Conservation (phyloP, 306 rosid species). For the Gynostemma pentaphyllum region DNA sequence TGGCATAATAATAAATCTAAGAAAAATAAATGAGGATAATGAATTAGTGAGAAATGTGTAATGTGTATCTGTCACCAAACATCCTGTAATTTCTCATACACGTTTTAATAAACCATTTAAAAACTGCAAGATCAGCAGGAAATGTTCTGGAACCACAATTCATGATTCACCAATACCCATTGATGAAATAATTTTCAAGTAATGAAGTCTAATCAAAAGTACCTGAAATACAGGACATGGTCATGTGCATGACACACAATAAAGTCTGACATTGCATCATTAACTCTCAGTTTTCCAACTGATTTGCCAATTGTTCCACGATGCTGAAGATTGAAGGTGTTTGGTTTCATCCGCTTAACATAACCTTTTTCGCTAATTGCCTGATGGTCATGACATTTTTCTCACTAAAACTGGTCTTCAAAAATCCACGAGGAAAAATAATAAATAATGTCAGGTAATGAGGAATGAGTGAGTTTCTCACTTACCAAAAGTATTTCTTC, state of each 20-base stretch:
- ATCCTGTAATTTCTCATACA: neutral
- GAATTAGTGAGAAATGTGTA: neutral
- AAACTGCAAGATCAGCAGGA: neutral
- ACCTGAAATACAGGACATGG: slow-evolving; percentile 94
- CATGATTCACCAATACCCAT: neutral
- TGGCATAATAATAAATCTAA: neutral
- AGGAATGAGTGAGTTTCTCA: neutral
- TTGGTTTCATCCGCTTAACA: slow-evolving; percentile 89
- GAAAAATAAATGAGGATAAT: neutral
- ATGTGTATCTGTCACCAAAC: neutral
- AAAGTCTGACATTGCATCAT: slow-evolving; percentile 94
- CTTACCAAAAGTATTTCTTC: slow-evolving; percentile 89
- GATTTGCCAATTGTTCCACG: slow-evolving; percentile 99
- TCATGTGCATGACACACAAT: slow-evolving; percentile 88
- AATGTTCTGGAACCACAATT: neutral
- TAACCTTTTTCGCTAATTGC: slow-evolving; percentile 92
- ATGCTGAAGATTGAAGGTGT: slow-evolving; percentile 74
- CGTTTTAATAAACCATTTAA: neutral
- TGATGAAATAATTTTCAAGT: neutral
- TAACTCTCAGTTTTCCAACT: slow-evolving; percentile 89
- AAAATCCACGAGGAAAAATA: neutral
- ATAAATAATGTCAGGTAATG: neutral
- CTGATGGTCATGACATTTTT: slow-evolving; percentile 25
- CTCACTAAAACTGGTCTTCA: neutral
- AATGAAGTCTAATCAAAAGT: neutral